Base-by-base conservation (phyloP, 805 yeast species). In the Cyberlindnera mrakii region DNA sequence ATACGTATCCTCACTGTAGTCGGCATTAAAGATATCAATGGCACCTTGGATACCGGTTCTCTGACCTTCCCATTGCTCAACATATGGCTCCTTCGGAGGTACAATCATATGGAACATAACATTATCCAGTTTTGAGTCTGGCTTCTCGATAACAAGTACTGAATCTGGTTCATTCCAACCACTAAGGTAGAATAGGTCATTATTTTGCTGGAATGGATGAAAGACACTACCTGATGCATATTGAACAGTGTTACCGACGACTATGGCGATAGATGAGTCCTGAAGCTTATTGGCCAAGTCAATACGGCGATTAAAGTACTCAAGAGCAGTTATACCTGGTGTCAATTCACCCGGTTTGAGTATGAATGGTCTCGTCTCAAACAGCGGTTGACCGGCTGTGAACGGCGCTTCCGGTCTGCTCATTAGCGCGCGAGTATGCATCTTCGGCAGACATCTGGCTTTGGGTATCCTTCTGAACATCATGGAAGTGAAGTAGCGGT, bases 1-100 rank as follows among this genome's bases (percentile, higher is more conserved):
- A 27, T 72, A 68, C 33, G 75, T 71, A 35, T 77, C 75, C 33
- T 73, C 74, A 6, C 85, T 80, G 40, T 72, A 72, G 62, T 89
- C 97, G 4, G 96, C 96, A 59, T 91, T 93, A 67, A 93, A 93
- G 37, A 81, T 78, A 39, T 88, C 91, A 33, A 64, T 66, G 0
- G 83, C 96, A 14, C 95, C 96, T 38, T 81, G 77, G 4, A 81
- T 72, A 1, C 99, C 99, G 15, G 95, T 83, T 53, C 95, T 75
- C 35, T 77, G 82, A 11, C 99, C 99, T 54, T 91, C 97, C 99
- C 99, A 93, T 49, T 83, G 78, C 64, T 93, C 99, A 18, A 75
- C 77, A 39, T 70, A 71, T 6, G 78, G 74, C 58, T 90, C 85
- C 58, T 84, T 83, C 14, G 88, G 89, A 3, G 89, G 96, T 3